A percentile compares a stretch with the other conserved stretches of the same genome.
Conservation (phyloP, 257 asterid species). For the Ilex asprella region DNA sequence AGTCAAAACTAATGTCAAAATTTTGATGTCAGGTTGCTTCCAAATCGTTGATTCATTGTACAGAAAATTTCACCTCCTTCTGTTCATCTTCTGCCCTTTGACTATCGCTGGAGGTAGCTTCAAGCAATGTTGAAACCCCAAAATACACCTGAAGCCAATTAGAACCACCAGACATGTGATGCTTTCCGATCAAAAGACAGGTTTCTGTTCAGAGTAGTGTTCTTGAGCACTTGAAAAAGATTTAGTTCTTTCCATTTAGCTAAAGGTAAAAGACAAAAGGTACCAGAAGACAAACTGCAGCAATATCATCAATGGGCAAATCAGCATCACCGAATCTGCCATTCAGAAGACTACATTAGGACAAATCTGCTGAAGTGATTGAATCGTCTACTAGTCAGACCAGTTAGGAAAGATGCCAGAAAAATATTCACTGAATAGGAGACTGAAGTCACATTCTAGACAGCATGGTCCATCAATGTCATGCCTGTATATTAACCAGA, state of each 20-base stretch:
- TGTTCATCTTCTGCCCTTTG: conserved; percentile 85
- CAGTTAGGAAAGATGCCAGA: no score
- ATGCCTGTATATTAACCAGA: no score
- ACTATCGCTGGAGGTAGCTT: conserved; percentile 79
- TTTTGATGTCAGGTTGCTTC: no score
- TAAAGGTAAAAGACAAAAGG: conserved; percentile 1
- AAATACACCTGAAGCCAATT: conserved; percentile 60
- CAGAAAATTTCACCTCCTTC: conserved; percentile 54
- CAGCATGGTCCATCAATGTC: no score
- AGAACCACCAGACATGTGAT: background rate
- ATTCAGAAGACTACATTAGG: conserved; percentile 8
- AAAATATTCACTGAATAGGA: no score
- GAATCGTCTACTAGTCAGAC: no score
- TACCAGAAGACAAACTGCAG: conserved; percentile 94
- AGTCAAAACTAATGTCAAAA: no score
- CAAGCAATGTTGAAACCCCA: conserved; percentile 86
- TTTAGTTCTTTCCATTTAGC: background rate
- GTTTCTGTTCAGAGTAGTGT: no score
- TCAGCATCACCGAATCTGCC: conserved; percentile 70
- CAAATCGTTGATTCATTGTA: no score
- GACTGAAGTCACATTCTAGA: no score
- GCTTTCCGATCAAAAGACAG: no score
- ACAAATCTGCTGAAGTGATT: background rate
- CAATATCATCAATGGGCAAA: conserved; percentile 92
- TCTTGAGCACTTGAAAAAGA: no score